Conservation (phyloP, 1,284 basidiomycete genomes). For the Austropuccinia psidii region DNA sequence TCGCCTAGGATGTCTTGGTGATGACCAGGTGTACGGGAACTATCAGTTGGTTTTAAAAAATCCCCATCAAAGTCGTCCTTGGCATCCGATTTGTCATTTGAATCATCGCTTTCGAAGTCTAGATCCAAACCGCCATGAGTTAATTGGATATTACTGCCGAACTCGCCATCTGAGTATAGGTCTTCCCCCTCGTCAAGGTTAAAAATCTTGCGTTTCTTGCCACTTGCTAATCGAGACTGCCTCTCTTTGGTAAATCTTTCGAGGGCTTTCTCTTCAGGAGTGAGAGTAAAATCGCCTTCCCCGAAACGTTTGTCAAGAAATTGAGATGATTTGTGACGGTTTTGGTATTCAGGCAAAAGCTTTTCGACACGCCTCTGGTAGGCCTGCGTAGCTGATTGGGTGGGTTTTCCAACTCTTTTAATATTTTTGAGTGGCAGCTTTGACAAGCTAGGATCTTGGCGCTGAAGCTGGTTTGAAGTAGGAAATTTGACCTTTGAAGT, state of each 20-base stretch:
- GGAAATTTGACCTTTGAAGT: conserved; percentile 36
- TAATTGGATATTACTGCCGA: conserved; percentile 28
- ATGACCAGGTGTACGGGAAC: conserved; percentile 30
- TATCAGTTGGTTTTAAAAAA: conserved; percentile 37
- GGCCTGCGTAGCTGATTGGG: conserved; percentile 28
- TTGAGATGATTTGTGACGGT: conserved; percentile 71
- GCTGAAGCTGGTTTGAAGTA: neutral
- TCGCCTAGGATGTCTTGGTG: conserved; percentile 51
- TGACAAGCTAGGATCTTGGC: neutral
- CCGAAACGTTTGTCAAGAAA: conserved; percentile 92
- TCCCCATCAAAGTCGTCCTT: conserved; percentile 38
- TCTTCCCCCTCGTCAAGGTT: conserved; percentile 79
- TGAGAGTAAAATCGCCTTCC: conserved; percentile 83
- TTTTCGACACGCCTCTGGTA: conserved; percentile 52
- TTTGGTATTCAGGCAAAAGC: conserved; percentile 69
- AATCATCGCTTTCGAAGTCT: conserved; percentile 47
- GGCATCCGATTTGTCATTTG: conserved; percentile 39
- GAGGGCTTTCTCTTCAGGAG: conserved; percentile 90
- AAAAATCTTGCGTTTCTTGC: conserved; percentile 72
- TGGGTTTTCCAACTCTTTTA: conserved; percentile 28
- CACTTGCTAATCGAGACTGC: conserved; percentile 53
- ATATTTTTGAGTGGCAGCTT: neutral
- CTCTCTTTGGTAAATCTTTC: conserved; percentile 90
- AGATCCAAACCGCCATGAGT: conserved; percentile 49
- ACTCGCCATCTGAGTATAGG: conserved; percentile 50